Conservation (phyloP, 352 stramenopile species). For the Phytophthora hybrid region DNA sequence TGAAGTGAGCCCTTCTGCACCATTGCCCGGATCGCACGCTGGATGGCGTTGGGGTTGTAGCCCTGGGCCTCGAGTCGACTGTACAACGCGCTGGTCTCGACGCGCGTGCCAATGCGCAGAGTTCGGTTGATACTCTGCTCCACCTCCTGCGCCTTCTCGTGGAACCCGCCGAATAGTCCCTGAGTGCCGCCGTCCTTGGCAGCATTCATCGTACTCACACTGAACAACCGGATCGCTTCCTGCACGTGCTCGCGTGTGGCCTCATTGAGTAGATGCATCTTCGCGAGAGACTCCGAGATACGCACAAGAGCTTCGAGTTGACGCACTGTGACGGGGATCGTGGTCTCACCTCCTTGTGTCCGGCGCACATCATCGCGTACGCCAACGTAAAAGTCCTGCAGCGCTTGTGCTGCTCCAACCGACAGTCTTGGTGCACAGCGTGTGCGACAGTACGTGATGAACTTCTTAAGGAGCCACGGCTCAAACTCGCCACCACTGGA, state of each 20-base stretch:
- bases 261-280: conserved; percentile 96
- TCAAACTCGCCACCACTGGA: conserved; percentile 68
- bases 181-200: conserved; percentile 92
- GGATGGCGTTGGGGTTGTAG: conserved; percentile 88
- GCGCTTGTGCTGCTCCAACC: conserved; percentile 90
- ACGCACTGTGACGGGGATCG: conserved; percentile 98
- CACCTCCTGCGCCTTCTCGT: conserved; percentile 86
- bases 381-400: conserved; percentile 98
- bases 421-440: conserved; percentile 95
- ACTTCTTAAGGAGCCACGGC: conserved; percentile 96
- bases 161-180: conserved; percentile 78
- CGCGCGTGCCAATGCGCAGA: conserved; percentile 80
- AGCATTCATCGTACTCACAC: conserved; percentile 98
- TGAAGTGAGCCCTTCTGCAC: conserved; percentile 84
- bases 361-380: conserved; percentile 97
- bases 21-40: conserved; percentile 87
- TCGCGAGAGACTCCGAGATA: conserved; percentile 97
- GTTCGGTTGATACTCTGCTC: conserved; percentile 87
- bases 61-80: conserved; percentile 82
- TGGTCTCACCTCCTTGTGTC: conserved; percentile 71
- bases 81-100: conserved; percentile 86
- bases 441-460: conserved; percentile 98
- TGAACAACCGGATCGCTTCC: conserved; percentile 98
- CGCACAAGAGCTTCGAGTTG: conserved; percentile 98
- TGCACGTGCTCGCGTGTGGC: conserved; percentile 92